Evolutionary conservation across 768 basidiomycete species (phyloP), one percentile per base, ranked within the genome.

Genomic region (Boletus subcaerulescens): DNA sequence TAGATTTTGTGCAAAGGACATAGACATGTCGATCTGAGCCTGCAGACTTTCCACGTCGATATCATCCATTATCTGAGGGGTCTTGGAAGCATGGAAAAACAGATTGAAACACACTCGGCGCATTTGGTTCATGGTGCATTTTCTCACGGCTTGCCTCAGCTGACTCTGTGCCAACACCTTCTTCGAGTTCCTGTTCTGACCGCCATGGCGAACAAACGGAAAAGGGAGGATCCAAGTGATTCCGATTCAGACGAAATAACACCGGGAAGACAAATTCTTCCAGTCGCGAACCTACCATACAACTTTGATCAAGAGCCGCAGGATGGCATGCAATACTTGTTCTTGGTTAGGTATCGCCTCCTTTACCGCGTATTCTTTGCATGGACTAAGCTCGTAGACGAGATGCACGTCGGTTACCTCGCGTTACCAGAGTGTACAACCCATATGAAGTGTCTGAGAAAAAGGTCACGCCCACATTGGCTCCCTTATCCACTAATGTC

Each of bases 251-350:
- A 89, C 0, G 83, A 86, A 48, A 75, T 80, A 15, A 68, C 77
- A 9, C 78, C 82, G 48, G 89, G 89, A 41, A 82, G 73, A 58
- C 89, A 91, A 70, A 87, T 81, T 24, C 76, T 93, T 4, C 91
- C 91, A 17, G 87, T 93, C n/a, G 90, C 91, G 18, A 79, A 84
- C 62, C 78, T 93, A 47, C 87, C 89, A n/a, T 65, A 73, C 18
- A 77, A 86, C 64, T 93, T 87, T 65, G 72, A 82, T 58, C 81
- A 75, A 24, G 79, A 78, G 46, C 89, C 91, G 0, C 68, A 71
- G 62, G 86, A 92, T 70, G 91, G 91, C 3, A 60, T 87, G 78
- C 79, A 92, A 62, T 92, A 93, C 67, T 76, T 93, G 41, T 91
- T 92, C 70, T 82, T 82, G 48, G 91, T 92, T 41, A 80, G 91